phyloP scores from a whole-genome alignment of 768 basidiomycete genomes.

The Suillus placidus region DNA sequence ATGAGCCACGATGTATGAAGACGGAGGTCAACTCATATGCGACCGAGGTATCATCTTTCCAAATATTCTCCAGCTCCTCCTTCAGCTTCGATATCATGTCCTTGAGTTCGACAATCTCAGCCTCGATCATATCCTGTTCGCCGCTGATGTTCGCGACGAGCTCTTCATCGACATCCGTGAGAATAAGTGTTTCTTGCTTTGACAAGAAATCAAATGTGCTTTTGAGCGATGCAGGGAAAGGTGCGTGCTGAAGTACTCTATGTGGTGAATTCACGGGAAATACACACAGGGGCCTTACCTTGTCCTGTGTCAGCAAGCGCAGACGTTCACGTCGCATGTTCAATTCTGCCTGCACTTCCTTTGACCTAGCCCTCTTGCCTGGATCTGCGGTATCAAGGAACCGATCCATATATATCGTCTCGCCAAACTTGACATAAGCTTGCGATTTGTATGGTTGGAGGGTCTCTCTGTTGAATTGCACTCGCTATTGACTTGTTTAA shows the following conservation, averaged over 20 bases:
- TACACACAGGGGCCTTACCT: conserved; percentile 46
- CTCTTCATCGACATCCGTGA: conserved; percentile 63
- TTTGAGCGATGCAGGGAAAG: conserved; percentile 58
- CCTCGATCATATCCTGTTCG: conserved; percentile 55
- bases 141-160: conserved; percentile 51
- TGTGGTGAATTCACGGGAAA: not conserved
- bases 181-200: conserved; percentile 43
- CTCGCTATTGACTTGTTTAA: conserved; percentile 55
- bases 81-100: conserved; percentile 56
- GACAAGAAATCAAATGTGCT: conserved; percentile 60
- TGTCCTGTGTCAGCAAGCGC: conserved; percentile 66
- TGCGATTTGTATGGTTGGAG: conserved; percentile 95
- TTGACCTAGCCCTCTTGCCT: conserved; percentile 70
- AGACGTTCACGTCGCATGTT: conserved; percentile 67
- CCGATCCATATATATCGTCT: conserved; percentile 88
- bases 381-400: conserved; percentile 80
- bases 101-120: conserved; percentile 61
- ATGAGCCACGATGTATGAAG: conserved; percentile 91
- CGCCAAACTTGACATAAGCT: conserved; percentile 89
- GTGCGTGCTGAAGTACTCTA: conserved; percentile 50
- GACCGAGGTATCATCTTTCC: conserved; percentile 65
- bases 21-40: conserved; percentile 93
- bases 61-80: conserved; percentile 69
- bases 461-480: conserved; percentile 92
- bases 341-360: conserved; percentile 69